Evolutionary conservation across 2,329 filamentous ascomycete genomes (phyloP), one percentile per base, ranked within the genome.

Genomic region (Diaporthe australafricana): DNA sequence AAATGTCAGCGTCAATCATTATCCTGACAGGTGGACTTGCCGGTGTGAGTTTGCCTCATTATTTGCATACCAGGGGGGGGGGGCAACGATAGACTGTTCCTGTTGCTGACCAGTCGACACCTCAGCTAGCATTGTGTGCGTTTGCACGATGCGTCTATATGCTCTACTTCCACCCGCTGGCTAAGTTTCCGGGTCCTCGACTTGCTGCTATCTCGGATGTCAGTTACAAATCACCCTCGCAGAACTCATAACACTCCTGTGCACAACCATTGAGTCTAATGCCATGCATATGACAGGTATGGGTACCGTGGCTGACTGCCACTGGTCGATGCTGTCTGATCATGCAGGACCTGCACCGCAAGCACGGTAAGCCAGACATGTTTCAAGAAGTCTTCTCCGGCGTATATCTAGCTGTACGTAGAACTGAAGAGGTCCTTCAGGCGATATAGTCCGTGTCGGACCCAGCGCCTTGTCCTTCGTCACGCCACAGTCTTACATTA

Each of bases 381-480:
- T 17, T 40, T 3, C 38, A 16, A 40, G 38, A 40, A 11, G 6
- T 14, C 38, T 3, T 40, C 14, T 40, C 32, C 32, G 9, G 9
- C 32, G 32, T 35, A 38, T 5, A 5, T 11, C 35, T 38, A 38
- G 11, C 35, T 11, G 35, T 11, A 38, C 50, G 22, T 50, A 53
- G 12, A 27, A 22, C 50, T 30, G 8, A 38, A 11, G 11, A 14
- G 60, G 53, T 9, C 7, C n/a, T 4, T 9, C 30, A 78, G 78
- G 78, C 11, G 74, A 77, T 25, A 74, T 78, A 14, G 78, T 87
- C 7, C 81, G 84, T 5, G 78, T 83, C 30, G 79, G 78, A 1
- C 84, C 85, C 0, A 82, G 82, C 57, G 78, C 80, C 27, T 79
- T 87, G 17, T 81, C 81, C 8, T 85, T 84, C 65, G 79, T 78